Evolutionary conservation across 2,329 filamentous ascomycete species (phyloP).

Genomic region (Lasiodiplodia citricola): DNA sequence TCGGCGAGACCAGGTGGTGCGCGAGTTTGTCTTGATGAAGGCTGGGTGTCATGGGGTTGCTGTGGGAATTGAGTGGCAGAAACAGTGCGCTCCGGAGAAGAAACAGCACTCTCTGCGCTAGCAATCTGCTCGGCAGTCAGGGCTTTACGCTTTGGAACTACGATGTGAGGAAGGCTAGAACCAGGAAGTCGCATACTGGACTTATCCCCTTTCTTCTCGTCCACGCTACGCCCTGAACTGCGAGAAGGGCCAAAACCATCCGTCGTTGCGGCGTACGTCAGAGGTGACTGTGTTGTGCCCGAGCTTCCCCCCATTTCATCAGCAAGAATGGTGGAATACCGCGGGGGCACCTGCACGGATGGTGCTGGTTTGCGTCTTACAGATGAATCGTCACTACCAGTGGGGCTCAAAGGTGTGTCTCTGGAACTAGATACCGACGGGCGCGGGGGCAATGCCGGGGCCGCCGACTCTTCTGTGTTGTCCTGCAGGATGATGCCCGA

Average conservation of each 20-base stretch:
- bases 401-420: conserved; percentile 18
- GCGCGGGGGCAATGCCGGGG: conserved; percentile 48
- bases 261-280: conserved; percentile 45
- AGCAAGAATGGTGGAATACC: conserved; percentile 52
- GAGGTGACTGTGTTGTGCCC: conserved; percentile 42
- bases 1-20: conserved; percentile 32
- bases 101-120: conserved; percentile 36
- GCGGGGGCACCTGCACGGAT: conserved; percentile 46
- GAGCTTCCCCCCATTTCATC: conserved; percentile 36
- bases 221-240: conserved; percentile 25
- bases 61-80: conserved; percentile 1
- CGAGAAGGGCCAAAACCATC: conserved; percentile 42
- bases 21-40: not conserved
- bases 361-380: conserved; percentile 51
- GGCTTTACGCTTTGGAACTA: conserved; percentile 52
- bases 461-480: conserved; percentile 40
- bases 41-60: conserved; percentile 16
- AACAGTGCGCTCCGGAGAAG: conserved; percentile 2
- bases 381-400: conserved; percentile 30
- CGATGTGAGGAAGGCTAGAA: conserved; percentile 40
- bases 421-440: conserved; percentile 27
- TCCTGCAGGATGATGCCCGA: conserved; percentile 52
- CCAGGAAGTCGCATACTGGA: conserved; percentile 36
- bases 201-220: conserved; percentile 39
- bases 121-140: conserved; percentile 50